phyloP scores from a whole-genome alignment of 2,329 filamentous ascomycete species.

The Trichoderma sp. region DNA sequence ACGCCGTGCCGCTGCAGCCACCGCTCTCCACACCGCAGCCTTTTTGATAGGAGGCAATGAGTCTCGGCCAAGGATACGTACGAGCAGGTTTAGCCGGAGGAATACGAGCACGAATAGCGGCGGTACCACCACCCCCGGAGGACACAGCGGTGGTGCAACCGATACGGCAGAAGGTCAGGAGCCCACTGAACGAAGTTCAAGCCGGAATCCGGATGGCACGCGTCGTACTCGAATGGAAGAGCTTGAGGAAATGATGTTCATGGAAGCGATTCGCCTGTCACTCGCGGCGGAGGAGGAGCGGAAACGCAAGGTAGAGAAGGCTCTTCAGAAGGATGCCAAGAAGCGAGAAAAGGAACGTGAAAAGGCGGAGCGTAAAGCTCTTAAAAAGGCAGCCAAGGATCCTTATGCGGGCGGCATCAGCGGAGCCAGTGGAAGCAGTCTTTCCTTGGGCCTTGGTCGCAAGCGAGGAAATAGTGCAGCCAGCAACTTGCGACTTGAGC shows the following conservation, averaged over 20 bases:
- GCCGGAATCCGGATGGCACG: conserved; percentile 29
- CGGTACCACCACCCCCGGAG: conserved; percentile 34
- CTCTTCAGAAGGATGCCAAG: conserved; percentile 72
- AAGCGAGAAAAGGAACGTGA: conserved; percentile 79
- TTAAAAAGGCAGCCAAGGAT: conserved; percentile 58
- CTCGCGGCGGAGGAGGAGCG: conserved; percentile 92
- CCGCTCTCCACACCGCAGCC: conserved; percentile 89
- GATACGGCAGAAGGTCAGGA: conserved; percentile 31
- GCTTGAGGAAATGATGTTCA: conserved; percentile 97
- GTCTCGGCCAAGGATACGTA: conserved; percentile 47
- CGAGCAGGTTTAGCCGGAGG: conserved; percentile 60
- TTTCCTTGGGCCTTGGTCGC: conserved; percentile 62
- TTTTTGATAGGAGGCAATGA: conserved; percentile 77
- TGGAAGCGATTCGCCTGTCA: conserved; percentile 89
- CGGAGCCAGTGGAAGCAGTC: conserved; percentile 61
- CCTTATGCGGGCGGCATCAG: conserved; percentile 40
- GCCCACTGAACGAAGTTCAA: conserved; percentile 27
- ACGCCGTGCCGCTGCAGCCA: conserved; percentile 85
- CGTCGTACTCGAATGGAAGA: conserved; percentile 70
- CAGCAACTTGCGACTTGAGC: conserved; percentile 61
- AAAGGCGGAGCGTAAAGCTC: conserved; percentile 79
- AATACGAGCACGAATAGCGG: conserved; percentile 44
- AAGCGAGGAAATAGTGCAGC: conserved; percentile 60
- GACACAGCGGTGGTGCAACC: conserved; percentile 14
- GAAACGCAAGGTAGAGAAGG: conserved; percentile 69